Evolutionary conservation across 805 yeast species (phyloP), one percentile per base, ranked within the genome.

Genomic region (Cyberlindnera japonica): DNA sequence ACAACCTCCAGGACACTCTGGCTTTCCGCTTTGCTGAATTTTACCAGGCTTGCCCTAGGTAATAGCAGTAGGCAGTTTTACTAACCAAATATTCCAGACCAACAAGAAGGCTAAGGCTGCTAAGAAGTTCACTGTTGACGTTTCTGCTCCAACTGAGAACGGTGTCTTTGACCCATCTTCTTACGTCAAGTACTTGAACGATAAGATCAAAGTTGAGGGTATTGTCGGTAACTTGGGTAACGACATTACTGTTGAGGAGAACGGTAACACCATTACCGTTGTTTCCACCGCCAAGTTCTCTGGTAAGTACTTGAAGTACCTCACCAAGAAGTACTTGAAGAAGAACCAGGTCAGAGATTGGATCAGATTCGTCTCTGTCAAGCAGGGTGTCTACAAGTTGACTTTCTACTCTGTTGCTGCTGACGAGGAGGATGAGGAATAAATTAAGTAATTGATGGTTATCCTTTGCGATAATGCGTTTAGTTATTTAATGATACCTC

Each of bases 321-420:
- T 93, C 71, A 87, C 98, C 67, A 95, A 93, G 89, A 91, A 95
- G 81, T 93, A 87, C 93, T 87, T 93, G 76, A 95, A 91, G 95
- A 93, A 93, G 87, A 88, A 90, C 91, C 95, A 87, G 77, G 86
- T 91, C 79, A 89, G 97, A 81, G 98, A 93, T 81, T 91, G 98
- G 98, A 90, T 91, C 75, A 93, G 98, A 82, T 90, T 91, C 67
- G 96, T 91, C 59, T 86, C 98, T 57, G 82, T 84, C 67, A 84
- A 89, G 79, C 85, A 86, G 75, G 87, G 90, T 83, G 82, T 80
- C 72, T 93, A 93, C 87, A 85, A 85, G 74, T 81, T 91, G 79
- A 90, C 93, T 74, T 91, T 91, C 96, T 93, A 87, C 96, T 88
- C 95, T 73, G 93, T 91, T 71, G 89, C 91, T 63, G 91, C 86